These are phyloP conservation scores for Immersiella caudata DNA, from an alignment of 495 filamentous ascomycete genomes.

Conservation along the genomic window DNA sequence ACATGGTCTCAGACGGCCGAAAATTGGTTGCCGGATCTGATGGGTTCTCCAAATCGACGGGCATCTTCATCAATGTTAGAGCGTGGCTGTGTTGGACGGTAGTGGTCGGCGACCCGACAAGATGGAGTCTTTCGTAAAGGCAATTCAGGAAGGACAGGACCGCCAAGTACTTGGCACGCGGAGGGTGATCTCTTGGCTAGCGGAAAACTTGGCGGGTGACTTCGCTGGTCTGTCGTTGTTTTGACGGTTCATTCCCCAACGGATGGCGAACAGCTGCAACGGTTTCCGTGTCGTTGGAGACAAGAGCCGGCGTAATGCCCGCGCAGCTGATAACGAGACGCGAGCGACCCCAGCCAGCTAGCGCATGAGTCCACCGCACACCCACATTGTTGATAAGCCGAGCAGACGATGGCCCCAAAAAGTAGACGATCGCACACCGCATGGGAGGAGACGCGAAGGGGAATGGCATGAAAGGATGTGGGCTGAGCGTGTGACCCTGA, in stretches of 20 bases:
- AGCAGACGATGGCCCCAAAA: neutral
- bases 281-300: neutral
- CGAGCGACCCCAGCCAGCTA: neutral
- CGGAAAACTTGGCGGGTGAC: constrained; percentile 21
- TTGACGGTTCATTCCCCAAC: constrained; percentile 1
- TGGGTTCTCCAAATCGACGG: neutral
- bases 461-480: constrained; percentile 22
- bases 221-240: constrained; percentile 10
- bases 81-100: constrained; percentile 8
- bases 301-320: no score
- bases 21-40: neutral
- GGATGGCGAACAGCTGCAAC: neutral
- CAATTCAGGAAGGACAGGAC: constrained; percentile 10
- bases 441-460: constrained; percentile 7
- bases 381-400: neutral
- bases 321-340: neutral
- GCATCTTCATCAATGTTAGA: neutral
- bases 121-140: constrained; percentile 4
- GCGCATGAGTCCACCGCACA: neutral
- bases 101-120: neutral
- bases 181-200: constrained; percentile 28
- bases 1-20: neutral
- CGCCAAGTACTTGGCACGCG: constrained; percentile 26
- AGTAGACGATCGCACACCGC: neutral
- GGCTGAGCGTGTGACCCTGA: constrained; percentile 30